These are phyloP conservation scores for Mortierella sp. DNA, from an alignment of 371 early-diverging fungal species.

Conservation along the genomic window DNA sequence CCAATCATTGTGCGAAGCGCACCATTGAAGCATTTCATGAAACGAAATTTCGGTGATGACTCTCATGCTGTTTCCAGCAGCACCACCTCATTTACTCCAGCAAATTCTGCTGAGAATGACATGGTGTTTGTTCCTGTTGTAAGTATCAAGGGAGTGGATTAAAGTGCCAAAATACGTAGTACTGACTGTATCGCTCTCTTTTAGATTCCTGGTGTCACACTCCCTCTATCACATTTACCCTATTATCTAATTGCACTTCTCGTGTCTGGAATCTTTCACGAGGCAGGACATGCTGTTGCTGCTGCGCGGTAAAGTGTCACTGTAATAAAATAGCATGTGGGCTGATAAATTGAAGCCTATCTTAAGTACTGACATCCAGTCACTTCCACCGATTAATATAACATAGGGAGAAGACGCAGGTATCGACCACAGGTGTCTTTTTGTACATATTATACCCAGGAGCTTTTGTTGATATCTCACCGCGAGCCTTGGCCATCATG, in stretches of 20 bases:
- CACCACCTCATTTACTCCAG: neutral
- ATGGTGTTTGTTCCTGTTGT: slow-evolving; percentile 75
- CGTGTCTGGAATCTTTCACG: slow-evolving; percentile 79
- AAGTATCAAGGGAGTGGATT: slow-evolving; percentile 15
- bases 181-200: neutral
- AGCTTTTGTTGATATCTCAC: slow-evolving; percentile 85
- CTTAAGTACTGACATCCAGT: neutral
- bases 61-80: neutral
- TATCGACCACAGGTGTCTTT: slow-evolving; percentile 80
- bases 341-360: neutral
- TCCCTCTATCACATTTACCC: slow-evolving; percentile 79
- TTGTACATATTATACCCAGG: slow-evolving; percentile 84
- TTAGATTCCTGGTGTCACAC: slow-evolving; percentile 86
- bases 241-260: slow-evolving; percentile 78
- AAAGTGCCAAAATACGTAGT: neutral
- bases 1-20: neutral
- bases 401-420: slow-evolving; percentile 69
- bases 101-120: slow-evolving; percentile 26
- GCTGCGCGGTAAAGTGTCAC: slow-evolving; percentile 64
- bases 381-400: neutral
- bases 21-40: slow-evolving; percentile 18
- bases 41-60: slow-evolving; percentile 19
- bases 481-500: slow-evolving; percentile 62
- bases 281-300: slow-evolving; percentile 87
- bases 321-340: neutral